Evolutionary conservation across 1,139 yeast genomes (phyloP).

Genomic region (Lodderomyces orthopsilosis): DNA sequence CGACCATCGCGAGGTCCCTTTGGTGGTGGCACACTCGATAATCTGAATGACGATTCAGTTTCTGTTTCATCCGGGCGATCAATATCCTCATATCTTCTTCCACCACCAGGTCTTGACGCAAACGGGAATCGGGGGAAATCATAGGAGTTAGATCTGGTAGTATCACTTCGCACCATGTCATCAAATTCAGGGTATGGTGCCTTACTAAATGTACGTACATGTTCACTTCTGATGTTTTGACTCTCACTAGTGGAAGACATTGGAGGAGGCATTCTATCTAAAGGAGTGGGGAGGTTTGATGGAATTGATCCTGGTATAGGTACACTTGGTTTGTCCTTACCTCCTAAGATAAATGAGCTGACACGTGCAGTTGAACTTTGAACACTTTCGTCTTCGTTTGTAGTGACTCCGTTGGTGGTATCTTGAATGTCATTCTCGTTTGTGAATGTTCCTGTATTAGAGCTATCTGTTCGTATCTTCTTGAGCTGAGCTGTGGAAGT

Average conservation of each 20-base stretch:
- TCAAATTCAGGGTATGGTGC: conserved; percentile 1
- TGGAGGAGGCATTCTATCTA: neutral
- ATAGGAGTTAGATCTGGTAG: conserved; percentile 2
- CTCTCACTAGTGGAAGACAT: neutral
- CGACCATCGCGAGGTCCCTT: conserved; percentile 10
- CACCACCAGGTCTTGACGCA: conserved; percentile 1
- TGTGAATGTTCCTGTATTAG: neutral
- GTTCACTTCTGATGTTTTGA: neutral
- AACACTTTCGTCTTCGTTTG: neutral
- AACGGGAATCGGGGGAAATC: conserved; percentile 8
- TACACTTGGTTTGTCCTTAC: neutral
- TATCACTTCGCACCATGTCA: neutral
- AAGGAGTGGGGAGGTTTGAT: neutral
- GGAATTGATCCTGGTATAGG: neutral
- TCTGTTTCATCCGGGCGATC: conserved; percentile 1
- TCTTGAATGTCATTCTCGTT: neutral
- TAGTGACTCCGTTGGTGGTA: neutral
- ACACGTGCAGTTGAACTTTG: conserved; percentile 10
- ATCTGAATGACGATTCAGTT: conserved; percentile 8
- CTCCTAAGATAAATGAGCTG: conserved; percentile 10
- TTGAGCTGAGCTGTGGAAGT: neutral
- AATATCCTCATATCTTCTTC: neutral
- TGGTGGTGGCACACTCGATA: conserved; percentile 5
- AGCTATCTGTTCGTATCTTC: neutral
- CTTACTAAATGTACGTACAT: neutral